These are phyloP conservation scores for Mucor piriformis DNA, from an alignment of 371 early-diverging fungal genomes.

Conservation along the genomic window DNA sequence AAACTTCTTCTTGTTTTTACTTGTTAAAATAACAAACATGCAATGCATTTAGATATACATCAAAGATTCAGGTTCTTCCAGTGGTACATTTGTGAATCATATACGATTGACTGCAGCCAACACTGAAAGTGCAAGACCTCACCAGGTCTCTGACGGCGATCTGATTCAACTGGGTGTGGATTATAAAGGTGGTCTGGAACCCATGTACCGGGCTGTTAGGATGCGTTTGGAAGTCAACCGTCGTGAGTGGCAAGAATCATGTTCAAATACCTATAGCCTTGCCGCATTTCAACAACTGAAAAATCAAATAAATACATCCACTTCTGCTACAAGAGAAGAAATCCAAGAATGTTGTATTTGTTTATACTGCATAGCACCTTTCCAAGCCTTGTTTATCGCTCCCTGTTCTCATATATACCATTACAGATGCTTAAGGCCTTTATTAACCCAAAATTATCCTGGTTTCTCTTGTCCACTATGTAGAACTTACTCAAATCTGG, in stretches of 20 bases:
- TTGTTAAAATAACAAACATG: neutral
- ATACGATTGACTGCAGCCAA: slow-evolving; percentile 78
- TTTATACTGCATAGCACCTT: slow-evolving; percentile 88
- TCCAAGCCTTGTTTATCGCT: slow-evolving; percentile 93
- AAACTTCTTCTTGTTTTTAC: slow-evolving; percentile 27
- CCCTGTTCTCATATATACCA: slow-evolving; percentile 98
- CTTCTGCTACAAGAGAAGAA: slow-evolving; percentile 16
- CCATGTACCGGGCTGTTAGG: slow-evolving; percentile 79
- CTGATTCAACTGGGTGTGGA: slow-evolving; percentile 89
- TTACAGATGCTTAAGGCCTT: slow-evolving; percentile 87
- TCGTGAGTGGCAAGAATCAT: slow-evolving; percentile 38
- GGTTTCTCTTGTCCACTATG: slow-evolving; percentile 95
- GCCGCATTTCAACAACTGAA: slow-evolving; percentile 23
- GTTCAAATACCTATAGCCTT: slow-evolving; percentile 29
- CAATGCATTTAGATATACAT: slow-evolving; percentile 66
- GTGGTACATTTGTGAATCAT: slow-evolving; percentile 90
- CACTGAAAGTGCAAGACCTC: slow-evolving; percentile 67
- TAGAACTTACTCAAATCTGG: slow-evolving; percentile 91
- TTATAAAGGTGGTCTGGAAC: slow-evolving; percentile 85
- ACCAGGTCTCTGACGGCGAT: slow-evolving; percentile 81
- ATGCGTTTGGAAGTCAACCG: slow-evolving; percentile 84
- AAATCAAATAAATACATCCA: slow-evolving; percentile 5
- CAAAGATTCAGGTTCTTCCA: slow-evolving; percentile 83
- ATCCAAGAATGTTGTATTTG: slow-evolving; percentile 96
- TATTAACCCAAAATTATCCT: slow-evolving; percentile 66